A percentile compares a stretch with the other conserved stretches of the same genome.
phyloP scores from a whole-genome alignment of 176 grass and related monocot genomes.

The Zea luxurians region DNA sequence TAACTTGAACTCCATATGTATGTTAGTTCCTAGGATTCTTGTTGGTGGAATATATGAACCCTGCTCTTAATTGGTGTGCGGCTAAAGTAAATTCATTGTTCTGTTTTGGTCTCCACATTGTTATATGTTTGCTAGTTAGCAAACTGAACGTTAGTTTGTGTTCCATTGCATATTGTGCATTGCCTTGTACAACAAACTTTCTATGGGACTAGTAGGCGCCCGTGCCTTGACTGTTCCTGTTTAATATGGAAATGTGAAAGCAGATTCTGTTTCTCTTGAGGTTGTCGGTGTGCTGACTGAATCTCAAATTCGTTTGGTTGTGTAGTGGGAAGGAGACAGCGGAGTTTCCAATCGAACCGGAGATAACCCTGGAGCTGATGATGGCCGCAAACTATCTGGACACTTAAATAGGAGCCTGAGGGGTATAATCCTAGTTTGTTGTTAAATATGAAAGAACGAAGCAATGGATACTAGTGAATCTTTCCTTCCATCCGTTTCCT shows the following conservation, averaged over 20 bases:
- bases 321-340: slow-evolving; percentile 78
- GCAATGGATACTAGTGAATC: neutral
- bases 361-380: slow-evolving; percentile 91
- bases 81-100: neutral
- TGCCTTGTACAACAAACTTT: neutral
- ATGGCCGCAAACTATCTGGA: slow-evolving; percentile 97
- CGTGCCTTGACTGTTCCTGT: neutral
- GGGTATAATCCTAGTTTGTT: too few relatives aligned
- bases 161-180: neutral
- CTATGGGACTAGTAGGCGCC: neutral
- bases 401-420: slow-evolving; percentile 38
- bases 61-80: neutral
- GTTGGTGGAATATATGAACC: neutral
- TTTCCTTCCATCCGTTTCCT: neutral
- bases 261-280: neutral
- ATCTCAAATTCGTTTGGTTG: slow-evolving; percentile 13
- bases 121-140: neutral
- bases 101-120: neutral
- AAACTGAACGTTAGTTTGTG: neutral
- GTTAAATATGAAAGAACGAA: neutral
- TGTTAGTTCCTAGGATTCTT: neutral
- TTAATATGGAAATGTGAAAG: neutral
- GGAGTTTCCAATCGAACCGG: slow-evolving; percentile 77
- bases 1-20: neutral
- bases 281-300: neutral